These are phyloP conservation scores for Colletotrichum sublineola DNA, from an alignment of 2,329 filamentous ascomycete species.

Conservation along the genomic window DNA sequence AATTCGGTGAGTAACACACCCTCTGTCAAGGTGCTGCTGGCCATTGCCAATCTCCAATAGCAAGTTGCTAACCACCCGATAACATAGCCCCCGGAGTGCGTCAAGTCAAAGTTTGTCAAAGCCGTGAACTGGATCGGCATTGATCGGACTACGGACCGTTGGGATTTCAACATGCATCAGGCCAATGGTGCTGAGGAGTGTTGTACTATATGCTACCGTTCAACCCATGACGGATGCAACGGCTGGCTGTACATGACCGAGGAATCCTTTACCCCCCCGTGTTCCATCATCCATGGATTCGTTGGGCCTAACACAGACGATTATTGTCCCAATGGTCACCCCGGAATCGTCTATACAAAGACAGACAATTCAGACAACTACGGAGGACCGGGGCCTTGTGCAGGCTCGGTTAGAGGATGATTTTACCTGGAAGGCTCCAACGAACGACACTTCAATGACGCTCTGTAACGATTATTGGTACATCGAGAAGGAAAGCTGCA, in stretches of 20 bases:
- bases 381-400: constrained; percentile 41
- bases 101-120: constrained; percentile 23
- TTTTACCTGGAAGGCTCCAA: background rate
- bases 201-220: constrained; percentile 39
- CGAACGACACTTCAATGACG: too few species aligned
- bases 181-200: constrained; percentile 38
- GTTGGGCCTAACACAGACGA: constrained; percentile 26
- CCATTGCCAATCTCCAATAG: background rate
- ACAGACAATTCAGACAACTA: constrained; percentile 13
- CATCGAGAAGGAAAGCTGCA: background rate
- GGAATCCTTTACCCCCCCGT: constrained; percentile 24
- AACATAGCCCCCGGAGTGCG: constrained; percentile 26
- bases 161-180: constrained; percentile 36
- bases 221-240: constrained; percentile 39
- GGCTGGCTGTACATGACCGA: constrained; percentile 41
- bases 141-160: constrained; percentile 11
- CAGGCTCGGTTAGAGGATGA: constrained; percentile 16
- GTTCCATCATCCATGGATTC: constrained; percentile 42
- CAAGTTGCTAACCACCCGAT: background rate
- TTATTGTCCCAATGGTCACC: constrained; percentile 39
- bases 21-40: background rate
- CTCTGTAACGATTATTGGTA: background rate
- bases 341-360: constrained; percentile 40
- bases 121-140: constrained; percentile 42
- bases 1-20: constrained; percentile 13